Evolutionary conservation across 768 basidiomycete genomes (phyloP).

Genomic region (Candolleomyces efflorescens): DNA sequence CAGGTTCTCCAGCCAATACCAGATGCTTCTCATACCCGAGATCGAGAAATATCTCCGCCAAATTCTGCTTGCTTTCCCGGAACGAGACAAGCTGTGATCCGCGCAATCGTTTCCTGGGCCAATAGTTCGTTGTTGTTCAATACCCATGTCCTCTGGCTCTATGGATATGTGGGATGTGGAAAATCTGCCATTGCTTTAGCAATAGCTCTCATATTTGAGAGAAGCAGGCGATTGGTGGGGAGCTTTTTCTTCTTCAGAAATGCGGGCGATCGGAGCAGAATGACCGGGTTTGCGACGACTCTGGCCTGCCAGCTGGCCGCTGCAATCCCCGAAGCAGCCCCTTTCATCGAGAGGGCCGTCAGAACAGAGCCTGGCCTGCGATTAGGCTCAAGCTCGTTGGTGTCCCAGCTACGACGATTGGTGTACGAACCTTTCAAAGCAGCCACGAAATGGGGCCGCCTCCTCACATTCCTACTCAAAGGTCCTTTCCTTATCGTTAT

Average conservation of each 20-base stretch:
- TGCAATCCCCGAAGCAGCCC: constrained; percentile 2
- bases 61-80: not conserved
- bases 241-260: constrained; percentile 14
- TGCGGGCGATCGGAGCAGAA: constrained; percentile 1
- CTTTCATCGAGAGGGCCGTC: not conserved
- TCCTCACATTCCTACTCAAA: not conserved
- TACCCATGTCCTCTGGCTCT: constrained; percentile 13
- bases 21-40: not conserved
- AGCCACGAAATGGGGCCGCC: not conserved
- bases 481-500: constrained; percentile 8
- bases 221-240: not conserved
- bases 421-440: constrained; percentile 7
- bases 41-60: not conserved
- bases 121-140: not conserved
- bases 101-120: not conserved
- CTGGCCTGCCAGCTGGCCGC: constrained; percentile 15
- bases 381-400: not conserved
- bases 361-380: constrained; percentile 7
- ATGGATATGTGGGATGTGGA: constrained; percentile 17
- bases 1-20: not conserved
- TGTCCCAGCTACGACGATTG: constrained; percentile 7
- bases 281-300: constrained; percentile 4
- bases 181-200: constrained; percentile 16
- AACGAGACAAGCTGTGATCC: not conserved
- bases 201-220: constrained; percentile 7